phyloP scores from a whole-genome alignment of 176 grass and related monocot genomes.

The Bromus sterilis region DNA sequence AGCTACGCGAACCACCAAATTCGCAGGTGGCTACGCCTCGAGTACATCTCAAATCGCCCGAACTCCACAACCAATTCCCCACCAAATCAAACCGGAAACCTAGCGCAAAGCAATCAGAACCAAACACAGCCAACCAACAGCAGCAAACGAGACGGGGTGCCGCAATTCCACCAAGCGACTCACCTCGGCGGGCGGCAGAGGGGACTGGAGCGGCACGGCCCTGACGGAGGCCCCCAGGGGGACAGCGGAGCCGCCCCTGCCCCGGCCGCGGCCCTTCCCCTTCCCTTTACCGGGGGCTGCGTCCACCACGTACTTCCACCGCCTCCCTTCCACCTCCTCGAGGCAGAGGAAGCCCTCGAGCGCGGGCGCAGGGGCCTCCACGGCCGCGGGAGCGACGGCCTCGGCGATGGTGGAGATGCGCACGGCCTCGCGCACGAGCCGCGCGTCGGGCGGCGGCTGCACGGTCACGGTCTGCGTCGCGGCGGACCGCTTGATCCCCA shows the following conservation, averaged over 20 bases:
- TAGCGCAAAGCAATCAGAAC: neutral
- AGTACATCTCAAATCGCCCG: neutral
- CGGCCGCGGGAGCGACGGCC: conserved; percentile 13
- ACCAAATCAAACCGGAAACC: conserved; percentile 14
- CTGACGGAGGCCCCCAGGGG: conserved; percentile 38
- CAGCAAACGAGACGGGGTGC: neutral
- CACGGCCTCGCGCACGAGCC: conserved; percentile 55
- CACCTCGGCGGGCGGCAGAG: conserved; percentile 76
- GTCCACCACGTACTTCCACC: conserved; percentile 84
- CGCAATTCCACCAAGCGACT: conserved; percentile 3
- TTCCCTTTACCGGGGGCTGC: neutral
- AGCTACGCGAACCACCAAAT: neutral
- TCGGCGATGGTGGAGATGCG: conserved; percentile 41
- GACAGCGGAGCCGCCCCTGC: neutral
- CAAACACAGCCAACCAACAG: neutral
- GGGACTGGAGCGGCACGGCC: conserved; percentile 64
- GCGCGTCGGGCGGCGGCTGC: conserved; percentile 36
- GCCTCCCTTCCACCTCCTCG: conserved; percentile 89
- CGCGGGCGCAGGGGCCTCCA: conserved; percentile 7
- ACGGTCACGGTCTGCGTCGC: conserved; percentile 55
- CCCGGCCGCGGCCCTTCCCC: neutral
- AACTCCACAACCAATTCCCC: neutral
- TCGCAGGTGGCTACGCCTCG: neutral
- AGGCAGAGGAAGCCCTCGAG: conserved; percentile 64
- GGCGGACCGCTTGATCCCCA: conserved; percentile 40